Percentiles rank a stretch among this genome's conserved stretches.
Conservation (phyloP, 257 asterid species). For the Cordia subcordata region DNA sequence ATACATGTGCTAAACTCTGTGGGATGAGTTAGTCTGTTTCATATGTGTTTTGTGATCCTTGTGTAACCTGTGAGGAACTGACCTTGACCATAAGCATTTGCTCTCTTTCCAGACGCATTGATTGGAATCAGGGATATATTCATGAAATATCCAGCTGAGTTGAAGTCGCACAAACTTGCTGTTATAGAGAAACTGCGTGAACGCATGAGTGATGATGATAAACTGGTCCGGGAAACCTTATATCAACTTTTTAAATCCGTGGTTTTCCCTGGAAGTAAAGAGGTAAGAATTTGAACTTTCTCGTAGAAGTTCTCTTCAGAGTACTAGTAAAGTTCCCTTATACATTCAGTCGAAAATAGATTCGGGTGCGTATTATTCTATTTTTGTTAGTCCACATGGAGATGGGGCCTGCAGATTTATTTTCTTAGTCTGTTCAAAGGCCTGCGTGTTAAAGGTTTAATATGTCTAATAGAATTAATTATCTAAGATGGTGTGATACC, state of each 20-base stretch:
- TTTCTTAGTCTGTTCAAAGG: too few species aligned
- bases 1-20: too few species aligned
- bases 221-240: constrained; percentile 71
- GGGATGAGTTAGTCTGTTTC: too few species aligned
- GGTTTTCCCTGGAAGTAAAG: constrained; percentile 64
- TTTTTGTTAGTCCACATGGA: too few species aligned
- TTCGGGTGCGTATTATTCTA: too few species aligned
- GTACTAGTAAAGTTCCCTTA: background rate
- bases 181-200: constrained; percentile 85
- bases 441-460: too few species aligned
- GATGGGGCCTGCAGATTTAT: too few species aligned
- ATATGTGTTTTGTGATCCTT: too few species aligned
- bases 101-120: constrained; percentile 58
- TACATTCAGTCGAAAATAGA: too few species aligned
- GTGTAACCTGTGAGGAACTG: too few species aligned
- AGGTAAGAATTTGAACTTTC: constrained; percentile 36
- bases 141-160: constrained; percentile 64
- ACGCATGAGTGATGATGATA: constrained; percentile 86
- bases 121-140: constrained; percentile 68
- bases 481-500: too few species aligned
- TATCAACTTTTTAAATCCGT: constrained; percentile 77
- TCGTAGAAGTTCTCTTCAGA: background rate
- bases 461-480: too few species aligned
- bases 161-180: constrained; percentile 83
- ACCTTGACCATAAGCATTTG: constrained; percentile 3